phyloP scores from a whole-genome alignment of 192 early-diverging fungal genomes.

The Coemansia sp. region DNA sequence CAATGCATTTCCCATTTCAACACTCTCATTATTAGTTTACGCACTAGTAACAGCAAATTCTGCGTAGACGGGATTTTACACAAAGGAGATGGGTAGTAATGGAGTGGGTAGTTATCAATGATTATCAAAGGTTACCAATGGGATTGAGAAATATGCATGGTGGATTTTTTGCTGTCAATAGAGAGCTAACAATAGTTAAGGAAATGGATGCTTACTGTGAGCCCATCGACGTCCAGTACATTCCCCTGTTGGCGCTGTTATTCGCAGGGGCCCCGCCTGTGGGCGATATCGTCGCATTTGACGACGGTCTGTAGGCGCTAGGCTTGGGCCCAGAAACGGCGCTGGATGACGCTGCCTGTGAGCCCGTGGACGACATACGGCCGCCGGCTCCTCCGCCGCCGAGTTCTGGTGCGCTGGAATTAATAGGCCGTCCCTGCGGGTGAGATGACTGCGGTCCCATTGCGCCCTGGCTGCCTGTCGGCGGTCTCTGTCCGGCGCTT shows the following conservation, averaged over 20 bases:
- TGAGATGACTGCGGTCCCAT: constrained; percentile 8
- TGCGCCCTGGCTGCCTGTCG: constrained; percentile 10
- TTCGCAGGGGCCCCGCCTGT: not conserved
- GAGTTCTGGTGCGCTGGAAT: constrained; percentile 22
- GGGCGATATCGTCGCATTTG: constrained; percentile 9
- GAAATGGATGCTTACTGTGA: constrained; percentile 37
- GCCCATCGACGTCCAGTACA: constrained; percentile 29
- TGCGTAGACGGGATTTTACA: no score
- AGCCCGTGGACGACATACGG: not conserved
- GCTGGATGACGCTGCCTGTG: constrained; percentile 1
- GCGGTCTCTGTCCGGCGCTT: constrained; percentile 11
- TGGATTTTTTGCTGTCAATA: not conserved
- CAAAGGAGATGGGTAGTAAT: no score
- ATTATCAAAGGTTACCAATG: not conserved
- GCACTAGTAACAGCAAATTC: no score
- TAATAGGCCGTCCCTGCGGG: no score
- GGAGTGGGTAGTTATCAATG: not conserved
- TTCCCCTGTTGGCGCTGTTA: constrained; percentile 12
- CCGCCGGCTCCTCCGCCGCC: not conserved
- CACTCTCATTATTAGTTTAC: no score
- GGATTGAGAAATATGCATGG: not conserved
- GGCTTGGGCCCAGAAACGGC: constrained; percentile 1
- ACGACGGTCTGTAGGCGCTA: constrained; percentile 1
- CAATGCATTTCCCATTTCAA: not conserved
- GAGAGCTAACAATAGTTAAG: not conserved